Percentiles rank a stretch among this genome's conserved stretches.
Evolutionary conservation across 2,329 filamentous ascomycete genomes (phyloP).

Genomic region (Epichloe sibirici): DNA sequence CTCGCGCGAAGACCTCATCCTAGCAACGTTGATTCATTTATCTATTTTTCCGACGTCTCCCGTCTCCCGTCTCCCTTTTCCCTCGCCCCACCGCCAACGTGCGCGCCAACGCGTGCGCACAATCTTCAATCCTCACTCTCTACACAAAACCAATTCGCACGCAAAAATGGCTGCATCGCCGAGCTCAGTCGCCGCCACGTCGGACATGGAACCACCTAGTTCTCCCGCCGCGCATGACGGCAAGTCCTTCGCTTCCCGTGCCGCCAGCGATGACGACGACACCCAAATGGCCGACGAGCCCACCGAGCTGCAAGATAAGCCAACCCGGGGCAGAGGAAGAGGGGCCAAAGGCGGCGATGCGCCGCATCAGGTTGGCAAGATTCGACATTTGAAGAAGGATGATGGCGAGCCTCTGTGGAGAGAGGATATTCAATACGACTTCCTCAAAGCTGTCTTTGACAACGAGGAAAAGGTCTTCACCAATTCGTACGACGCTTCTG

Average conservation of each 20-base stretch:
- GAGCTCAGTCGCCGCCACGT: constrained; percentile 27
- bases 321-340: constrained; percentile 23
- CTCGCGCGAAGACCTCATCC: neutral
- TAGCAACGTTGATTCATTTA: neutral
- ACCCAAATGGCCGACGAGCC: constrained; percentile 29
- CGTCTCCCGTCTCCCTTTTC: neutral
- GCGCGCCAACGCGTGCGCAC: neutral
- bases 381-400: constrained; percentile 76
- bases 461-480: constrained; percentile 69
- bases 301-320: constrained; percentile 31
- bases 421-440: constrained; percentile 80
- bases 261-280: constrained; percentile 35
- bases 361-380: constrained; percentile 48
- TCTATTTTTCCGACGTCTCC: neutral
- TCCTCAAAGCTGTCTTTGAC: constrained; percentile 69
- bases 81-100: constrained; percentile 2
- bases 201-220: constrained; percentile 33
- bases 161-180: constrained; percentile 28
- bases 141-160: neutral
- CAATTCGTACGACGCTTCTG: constrained; percentile 65
- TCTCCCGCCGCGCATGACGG: constrained; percentile 30
- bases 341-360: constrained; percentile 20
- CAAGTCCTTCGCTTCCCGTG: constrained; percentile 35
- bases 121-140: neutral
- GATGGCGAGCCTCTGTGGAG: constrained; percentile 81